phyloP scores from a whole-genome alignment of 495 filamentous ascomycete genomes.

The Cenococcum geophilum region DNA sequence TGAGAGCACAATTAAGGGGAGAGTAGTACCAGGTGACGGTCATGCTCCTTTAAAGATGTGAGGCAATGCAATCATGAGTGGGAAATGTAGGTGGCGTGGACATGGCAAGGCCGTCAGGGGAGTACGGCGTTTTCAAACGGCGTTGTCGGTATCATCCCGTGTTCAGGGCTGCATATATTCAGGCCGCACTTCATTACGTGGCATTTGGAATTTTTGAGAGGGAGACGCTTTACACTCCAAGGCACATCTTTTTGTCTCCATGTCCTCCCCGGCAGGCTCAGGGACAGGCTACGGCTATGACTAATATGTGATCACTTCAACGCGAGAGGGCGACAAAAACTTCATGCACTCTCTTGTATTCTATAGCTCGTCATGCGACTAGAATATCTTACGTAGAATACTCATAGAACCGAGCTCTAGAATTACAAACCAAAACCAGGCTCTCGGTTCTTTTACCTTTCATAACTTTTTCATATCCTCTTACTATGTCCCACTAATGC shows the following conservation, averaged over 20 bases:
- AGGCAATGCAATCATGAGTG: neutral
- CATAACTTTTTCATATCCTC: neutral
- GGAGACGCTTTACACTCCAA: too few relatives aligned
- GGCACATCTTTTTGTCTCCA: too few relatives aligned
- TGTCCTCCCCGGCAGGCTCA: neutral
- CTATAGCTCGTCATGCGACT: neutral
- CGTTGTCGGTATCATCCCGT: neutral
- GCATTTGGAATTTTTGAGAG: neutral
- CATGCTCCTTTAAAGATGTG: neutral
- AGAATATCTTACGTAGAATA: neutral
- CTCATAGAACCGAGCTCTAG: neutral
- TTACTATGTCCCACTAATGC: conserved; percentile 39
- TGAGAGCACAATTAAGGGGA: conserved; percentile 15
- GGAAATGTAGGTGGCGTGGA: neutral
- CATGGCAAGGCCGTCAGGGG: neutral
- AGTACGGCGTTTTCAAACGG: neutral
- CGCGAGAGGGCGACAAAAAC: neutral
- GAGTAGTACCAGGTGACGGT: conserved; percentile 1
- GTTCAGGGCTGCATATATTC: neutral
- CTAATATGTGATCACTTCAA: neutral
- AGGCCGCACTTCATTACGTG: neutral
- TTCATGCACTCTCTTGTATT: neutral
- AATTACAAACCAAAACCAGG: neutral
- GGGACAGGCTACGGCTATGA: neutral
- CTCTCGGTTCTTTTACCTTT: too few relatives aligned